Evolutionary conservation across 1,139 yeast species (phyloP).

Genomic region (Protomyces inouyei): DNA sequence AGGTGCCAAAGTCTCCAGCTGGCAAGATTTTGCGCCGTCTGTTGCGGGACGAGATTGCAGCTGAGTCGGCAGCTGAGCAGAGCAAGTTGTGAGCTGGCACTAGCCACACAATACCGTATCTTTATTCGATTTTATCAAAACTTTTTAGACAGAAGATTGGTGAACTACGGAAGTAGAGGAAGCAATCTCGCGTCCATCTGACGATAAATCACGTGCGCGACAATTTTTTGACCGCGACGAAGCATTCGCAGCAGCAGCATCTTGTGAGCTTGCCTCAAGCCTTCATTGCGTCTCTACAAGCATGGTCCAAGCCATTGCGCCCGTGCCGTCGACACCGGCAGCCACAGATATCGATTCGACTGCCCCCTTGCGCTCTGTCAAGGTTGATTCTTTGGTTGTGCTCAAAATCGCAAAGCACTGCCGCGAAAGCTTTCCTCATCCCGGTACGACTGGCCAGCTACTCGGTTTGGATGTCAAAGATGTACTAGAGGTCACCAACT

Average conservation of each 20-base stretch:
- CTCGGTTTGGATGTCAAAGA: slow-evolving; percentile 67
- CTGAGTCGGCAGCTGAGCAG: not conserved
- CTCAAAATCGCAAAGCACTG: slow-evolving; percentile 70
- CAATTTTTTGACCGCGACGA: not conserved
- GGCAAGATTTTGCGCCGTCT: slow-evolving; percentile 43
- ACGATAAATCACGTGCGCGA: not conserved
- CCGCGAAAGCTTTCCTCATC: slow-evolving; percentile 60
- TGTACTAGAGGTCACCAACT: slow-evolving; percentile 51
- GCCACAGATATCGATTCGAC: slow-evolving; percentile 28
- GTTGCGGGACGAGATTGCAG: slow-evolving; percentile 33
- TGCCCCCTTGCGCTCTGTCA: slow-evolving; percentile 28
- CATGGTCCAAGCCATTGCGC: slow-evolving; percentile 26
- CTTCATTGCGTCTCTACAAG: not conserved
- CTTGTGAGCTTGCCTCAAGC: no score
- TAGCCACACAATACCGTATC: no score
- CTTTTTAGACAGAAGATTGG: no score
- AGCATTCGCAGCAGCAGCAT: not conserved
- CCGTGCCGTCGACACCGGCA: slow-evolving; percentile 23
- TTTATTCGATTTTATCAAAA: no score
- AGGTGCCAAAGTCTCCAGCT: slow-evolving; percentile 41
- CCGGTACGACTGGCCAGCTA: slow-evolving; percentile 64
- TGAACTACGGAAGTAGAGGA: no score
- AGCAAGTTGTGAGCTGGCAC: no score
- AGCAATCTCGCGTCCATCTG: no score
- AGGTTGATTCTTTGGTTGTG: slow-evolving; percentile 44